phyloP scores from a whole-genome alignment of 2,329 filamentous ascomycete species.

The Cytospora mali region DNA sequence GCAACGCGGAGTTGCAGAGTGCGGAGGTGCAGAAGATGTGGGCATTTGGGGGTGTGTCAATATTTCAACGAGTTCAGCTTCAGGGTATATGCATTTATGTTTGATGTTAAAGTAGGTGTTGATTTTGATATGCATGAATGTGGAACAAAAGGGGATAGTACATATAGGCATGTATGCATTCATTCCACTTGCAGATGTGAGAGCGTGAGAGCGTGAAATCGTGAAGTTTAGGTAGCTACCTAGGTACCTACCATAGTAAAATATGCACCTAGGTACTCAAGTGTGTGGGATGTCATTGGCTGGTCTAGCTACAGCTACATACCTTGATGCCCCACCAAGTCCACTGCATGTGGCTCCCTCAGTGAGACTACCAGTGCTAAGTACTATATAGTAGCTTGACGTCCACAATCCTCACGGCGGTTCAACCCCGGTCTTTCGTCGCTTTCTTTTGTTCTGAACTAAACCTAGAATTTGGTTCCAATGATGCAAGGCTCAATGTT shows the following conservation, averaged over 20 bases:
- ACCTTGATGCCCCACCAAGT: constrained; percentile 4
- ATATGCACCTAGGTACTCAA: background rate
- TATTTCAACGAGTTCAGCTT: background rate
- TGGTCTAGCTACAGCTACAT: background rate
- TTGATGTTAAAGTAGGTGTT: background rate
- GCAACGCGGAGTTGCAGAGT: background rate
- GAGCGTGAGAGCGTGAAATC: too few relatives aligned
- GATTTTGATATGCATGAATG: background rate
- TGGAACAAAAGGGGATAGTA: background rate
- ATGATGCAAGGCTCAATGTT: constrained; percentile 14
- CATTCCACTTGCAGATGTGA: too few relatives aligned
- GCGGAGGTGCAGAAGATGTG: background rate
- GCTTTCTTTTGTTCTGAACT: constrained; percentile 9
- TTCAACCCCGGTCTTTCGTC: background rate
- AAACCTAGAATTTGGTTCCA: background rate
- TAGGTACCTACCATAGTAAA: too few relatives aligned
- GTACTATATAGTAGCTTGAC: background rate
- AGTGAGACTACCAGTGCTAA: background rate
- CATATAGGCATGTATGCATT: too few relatives aligned
- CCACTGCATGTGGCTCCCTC: background rate
- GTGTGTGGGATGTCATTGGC: constrained; percentile 15
- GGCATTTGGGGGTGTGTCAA: background rate
- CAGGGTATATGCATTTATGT: background rate
- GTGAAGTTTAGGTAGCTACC: too few relatives aligned
- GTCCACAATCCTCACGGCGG: background rate